Evolutionary conservation across 352 stramenopile species (phyloP).

Genomic region (Phytopythium aichiense): DNA sequence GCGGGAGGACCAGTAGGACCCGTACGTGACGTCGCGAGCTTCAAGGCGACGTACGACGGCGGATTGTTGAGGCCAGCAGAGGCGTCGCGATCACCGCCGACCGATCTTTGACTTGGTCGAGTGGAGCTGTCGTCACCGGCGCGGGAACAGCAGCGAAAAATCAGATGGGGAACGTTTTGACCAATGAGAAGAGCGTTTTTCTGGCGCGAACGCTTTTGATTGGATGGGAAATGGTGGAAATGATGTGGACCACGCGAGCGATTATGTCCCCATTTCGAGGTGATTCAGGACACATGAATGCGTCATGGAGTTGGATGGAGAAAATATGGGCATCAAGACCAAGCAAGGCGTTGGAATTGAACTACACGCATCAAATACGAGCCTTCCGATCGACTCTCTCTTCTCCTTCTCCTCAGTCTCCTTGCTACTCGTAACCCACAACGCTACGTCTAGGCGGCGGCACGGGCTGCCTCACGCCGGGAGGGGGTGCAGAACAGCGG

Average conservation of each 20-base stretch:
- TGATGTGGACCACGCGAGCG: neutral
- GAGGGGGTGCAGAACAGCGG: slow-evolving; percentile 14
- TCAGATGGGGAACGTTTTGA: neutral
- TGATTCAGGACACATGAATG: no score
- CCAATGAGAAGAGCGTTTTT: neutral
- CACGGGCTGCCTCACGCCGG: neutral
- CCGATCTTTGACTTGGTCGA: neutral
- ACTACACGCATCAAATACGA: neutral
- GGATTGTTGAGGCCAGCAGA: neutral
- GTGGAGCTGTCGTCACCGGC: neutral
- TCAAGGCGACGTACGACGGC: neutral
- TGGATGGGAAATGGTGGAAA: neutral
- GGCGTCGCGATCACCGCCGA: no score
- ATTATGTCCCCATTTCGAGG: no score
- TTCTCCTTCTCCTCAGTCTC: neutral
- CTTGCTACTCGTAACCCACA: neutral
- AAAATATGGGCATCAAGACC: no score
- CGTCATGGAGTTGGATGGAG: no score
- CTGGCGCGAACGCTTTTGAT: neutral
- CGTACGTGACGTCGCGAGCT: neutral
- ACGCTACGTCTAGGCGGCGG: neutral
- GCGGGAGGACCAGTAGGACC: neutral
- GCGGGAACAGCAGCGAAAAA: neutral
- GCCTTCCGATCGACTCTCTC: neutral
- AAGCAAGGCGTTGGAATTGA: no score